Percentiles rank a stretch among this genome's conserved stretches.
Evolutionary conservation across 331 rosid genomes (phyloP).

Genomic region (Dryas integrifolia): DNA sequence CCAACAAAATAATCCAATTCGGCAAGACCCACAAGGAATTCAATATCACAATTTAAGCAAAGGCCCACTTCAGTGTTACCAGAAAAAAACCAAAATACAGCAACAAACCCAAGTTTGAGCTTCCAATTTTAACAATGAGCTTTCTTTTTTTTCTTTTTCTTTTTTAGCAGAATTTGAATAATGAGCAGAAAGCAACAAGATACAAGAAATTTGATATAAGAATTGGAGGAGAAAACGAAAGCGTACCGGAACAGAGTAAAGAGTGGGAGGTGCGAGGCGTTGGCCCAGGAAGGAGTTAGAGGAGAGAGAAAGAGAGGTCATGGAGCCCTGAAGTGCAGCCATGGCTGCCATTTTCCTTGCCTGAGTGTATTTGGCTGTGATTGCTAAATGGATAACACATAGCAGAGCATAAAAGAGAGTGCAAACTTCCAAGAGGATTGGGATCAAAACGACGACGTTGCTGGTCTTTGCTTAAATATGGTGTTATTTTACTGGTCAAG

Average conservation of each 20-base stretch:
- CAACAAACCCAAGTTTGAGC: not conserved
- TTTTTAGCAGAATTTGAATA: no score
- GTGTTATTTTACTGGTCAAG: no score
- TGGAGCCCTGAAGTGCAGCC: conserved; percentile 88
- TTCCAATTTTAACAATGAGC: not conserved
- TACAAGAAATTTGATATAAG: not conserved
- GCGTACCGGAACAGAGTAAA: conserved; percentile 48
- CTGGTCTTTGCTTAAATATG: no score
- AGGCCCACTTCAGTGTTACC: not conserved
- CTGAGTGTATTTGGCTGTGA: not conserved
- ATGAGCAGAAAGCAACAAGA: not conserved
- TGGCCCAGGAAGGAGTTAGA: conserved; percentile 87
- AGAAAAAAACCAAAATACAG: conserved; percentile 8
- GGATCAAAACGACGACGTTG: conserved; percentile 10
- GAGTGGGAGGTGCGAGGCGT: conserved; percentile 52
- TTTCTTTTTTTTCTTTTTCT: no score
- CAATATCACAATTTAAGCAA: conserved; percentile 3
- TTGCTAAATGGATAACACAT: conserved; percentile 27
- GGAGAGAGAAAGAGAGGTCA: conserved; percentile 72
- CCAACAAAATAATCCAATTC: not conserved
- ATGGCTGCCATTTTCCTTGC: conserved; percentile 67
- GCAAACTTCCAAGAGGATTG: not conserved
- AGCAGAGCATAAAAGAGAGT: not conserved
- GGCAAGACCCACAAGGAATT: not conserved
- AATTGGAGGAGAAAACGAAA: conserved; percentile 2